Base-by-base conservation (phyloP, 805 yeast species). In the Nakazawaea pomicola region DNA sequence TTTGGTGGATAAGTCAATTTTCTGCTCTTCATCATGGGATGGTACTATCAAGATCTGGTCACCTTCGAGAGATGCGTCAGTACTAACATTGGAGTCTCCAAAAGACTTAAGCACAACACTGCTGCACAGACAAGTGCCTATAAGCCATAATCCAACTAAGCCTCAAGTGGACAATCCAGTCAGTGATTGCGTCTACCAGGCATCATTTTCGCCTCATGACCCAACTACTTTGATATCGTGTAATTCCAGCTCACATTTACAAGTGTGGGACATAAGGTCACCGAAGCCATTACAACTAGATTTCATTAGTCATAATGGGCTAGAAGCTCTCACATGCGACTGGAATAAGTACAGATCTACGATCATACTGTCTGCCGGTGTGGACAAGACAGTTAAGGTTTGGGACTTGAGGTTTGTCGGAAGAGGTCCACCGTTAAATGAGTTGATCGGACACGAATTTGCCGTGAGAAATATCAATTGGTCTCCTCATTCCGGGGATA, bases 11-110 rank as follows among this genome's bases (percentile, higher is more conserved):
- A 64, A 88, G 61, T 55, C 72, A 4, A 67, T 67, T 14, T 86
- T 91, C 60, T 78, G 83, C 29, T 73, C 91, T 15, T 74, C 90
- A 20, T 83, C 95, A 7, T 91, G 98, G 98, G 98, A 91, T 58
- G 96, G 97, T 0, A 66, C 83, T 0, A 74, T 90, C 29, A 87
- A 86, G 58, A 54, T 87, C 8, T 86, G 95, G 95, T 60, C 80
- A 0, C 89, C 93, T 0, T 59, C 60, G 29, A 65, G 89, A 43
- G 62, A 59, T 21, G 63, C 68, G 15, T 76, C 88, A 19, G 46
- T 86, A 41, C 36, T 78, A 43, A 81, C 90, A 0, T 64, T 87
- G 33, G 56, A 64, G 19, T 63, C 54, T 38, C 62, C 43, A 33
- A 53, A 47, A 40, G 64, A 52, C 58, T 57, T 9, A 6, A 23